Evolutionary conservation across 345 rosid species (phyloP), one percentile per base, ranked within the genome.

Genomic region (Linum lewisii): DNA sequence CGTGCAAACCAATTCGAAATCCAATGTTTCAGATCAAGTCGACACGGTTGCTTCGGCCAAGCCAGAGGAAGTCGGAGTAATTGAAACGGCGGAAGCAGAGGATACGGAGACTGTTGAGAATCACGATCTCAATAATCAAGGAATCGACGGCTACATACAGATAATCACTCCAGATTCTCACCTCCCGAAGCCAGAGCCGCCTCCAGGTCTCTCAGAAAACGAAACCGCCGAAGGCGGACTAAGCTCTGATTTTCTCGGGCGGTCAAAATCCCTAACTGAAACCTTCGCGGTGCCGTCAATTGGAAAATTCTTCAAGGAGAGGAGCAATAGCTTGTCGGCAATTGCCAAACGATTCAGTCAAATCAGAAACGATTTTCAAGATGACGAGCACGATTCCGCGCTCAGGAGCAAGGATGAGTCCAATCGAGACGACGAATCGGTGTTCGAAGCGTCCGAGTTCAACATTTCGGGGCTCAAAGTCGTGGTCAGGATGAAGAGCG

Each of bases 181-280:
- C 52, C 83, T 92, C 3, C 98, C 96, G 5, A 84, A 74, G 64
- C 96, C 86, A 2, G 95, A 82, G 62, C 78, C 84, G n/a, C 97
- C 97, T 6, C 90, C 79, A 2, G 85, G 85, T 20, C 58, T 58
- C 22, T 50, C 61, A 38, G 13, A 45, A 24, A 54, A 61, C 18
- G 47, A 16, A 42, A 11, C 13, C 47, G 2, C 47, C 34, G n/a
- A n/a, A n/a, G n/a, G n/a, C 38, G 38, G 38, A 34, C 5, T 34
- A 34, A 11, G 44, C 73, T 44, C 32, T 10, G 54, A 38, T 42
- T 25, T 18, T 37, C 29, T 45, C 14, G 23, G 16, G 20, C 63
- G 78, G 9, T 67, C 78, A n/a, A 70, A 69, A 54, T 78, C 82
- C n/a, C 34, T 62, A 19, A 62, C 84, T 50, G 70, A 63, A 16